Conservation (phyloP, 495 filamentous ascomycete genomes). For the Penicillium simplicissimum region DNA sequence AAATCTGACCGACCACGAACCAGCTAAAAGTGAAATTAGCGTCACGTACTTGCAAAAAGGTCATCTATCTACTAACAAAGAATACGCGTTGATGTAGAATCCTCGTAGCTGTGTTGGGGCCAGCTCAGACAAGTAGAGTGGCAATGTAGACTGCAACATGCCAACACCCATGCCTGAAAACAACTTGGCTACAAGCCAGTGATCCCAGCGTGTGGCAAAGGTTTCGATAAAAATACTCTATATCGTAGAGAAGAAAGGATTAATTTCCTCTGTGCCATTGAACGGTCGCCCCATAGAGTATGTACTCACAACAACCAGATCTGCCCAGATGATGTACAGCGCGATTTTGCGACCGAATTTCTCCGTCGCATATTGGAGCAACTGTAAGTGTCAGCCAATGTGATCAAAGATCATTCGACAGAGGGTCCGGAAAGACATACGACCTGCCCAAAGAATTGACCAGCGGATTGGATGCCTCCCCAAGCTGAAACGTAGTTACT, state of each 20-base stretch:
- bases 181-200: slow-evolving; percentile 45
- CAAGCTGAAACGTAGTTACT: slow-evolving; percentile 42
- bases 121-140: slow-evolving; percentile 43
- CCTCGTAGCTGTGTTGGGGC: slow-evolving; percentile 42
- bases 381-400: slow-evolving; percentile 12
- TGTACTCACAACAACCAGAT: slow-evolving; percentile 21
- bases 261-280: not conserved
- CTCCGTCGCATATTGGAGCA: slow-evolving; percentile 37
- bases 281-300: not conserved
- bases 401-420: not conserved
- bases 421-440: slow-evolving; percentile 10
- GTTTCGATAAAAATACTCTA: slow-evolving; percentile 42
- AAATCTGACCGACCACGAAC: slow-evolving; percentile 45
- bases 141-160: slow-evolving; percentile 44
- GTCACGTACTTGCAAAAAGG: not conserved
- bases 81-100: slow-evolving; percentile 44
- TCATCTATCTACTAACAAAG: slow-evolving; percentile 23
- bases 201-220: slow-evolving; percentile 38
- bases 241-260: not conserved
- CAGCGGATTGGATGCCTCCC: slow-evolving; percentile 43
- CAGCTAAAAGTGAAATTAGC: slow-evolving; percentile 25
- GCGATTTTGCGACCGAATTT: slow-evolving; percentile 34
- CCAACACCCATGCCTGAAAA: slow-evolving; percentile 45
- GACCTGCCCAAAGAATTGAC: slow-evolving; percentile 38
- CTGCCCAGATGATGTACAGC: slow-evolving; percentile 34